phyloP scores from a whole-genome alignment of 108 stramenopile species.

The Halocafeteria seosinensis region DNA sequence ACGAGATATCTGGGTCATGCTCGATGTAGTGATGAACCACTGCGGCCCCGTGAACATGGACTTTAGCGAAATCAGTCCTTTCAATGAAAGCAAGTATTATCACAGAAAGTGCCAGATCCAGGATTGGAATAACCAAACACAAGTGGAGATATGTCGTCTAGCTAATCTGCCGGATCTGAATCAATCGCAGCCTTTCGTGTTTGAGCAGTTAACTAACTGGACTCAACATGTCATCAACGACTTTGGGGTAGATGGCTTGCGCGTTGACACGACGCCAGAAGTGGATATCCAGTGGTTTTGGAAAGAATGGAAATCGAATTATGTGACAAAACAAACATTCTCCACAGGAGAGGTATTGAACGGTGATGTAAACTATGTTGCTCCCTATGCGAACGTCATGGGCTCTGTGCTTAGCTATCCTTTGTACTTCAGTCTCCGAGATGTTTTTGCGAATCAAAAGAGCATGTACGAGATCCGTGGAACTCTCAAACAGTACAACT shows the following conservation, averaged over 20 bases:
- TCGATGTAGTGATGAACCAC: conserved; percentile 1
- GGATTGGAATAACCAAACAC: neutral
- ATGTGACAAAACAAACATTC: neutral
- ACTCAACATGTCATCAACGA: neutral
- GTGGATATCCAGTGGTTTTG: conserved; percentile 1
- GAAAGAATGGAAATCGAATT: neutral
- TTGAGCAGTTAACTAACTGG: neutral
- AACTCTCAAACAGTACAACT: neutral
- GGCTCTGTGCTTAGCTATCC: neutral
- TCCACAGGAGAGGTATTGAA: conserved; percentile 3
- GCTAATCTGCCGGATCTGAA: neutral
- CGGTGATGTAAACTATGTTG: neutral
- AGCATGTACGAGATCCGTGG: neutral
- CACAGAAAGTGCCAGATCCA: neutral
- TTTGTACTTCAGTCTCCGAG: neutral
- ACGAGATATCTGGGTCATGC: neutral
- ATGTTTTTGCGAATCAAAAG: neutral
- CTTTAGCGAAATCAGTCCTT: neutral
- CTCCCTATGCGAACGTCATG: neutral
- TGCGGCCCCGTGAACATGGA: neutral
- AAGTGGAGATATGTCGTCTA: conserved; percentile 1
- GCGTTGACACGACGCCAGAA: conserved; percentile 2
- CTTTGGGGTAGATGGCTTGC: neutral
- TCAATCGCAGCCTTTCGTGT: neutral
- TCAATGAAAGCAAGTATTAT: neutral